A percentile compares a stretch with the other conserved stretches of the same genome.
phyloP scores from a whole-genome alignment of 2,329 filamentous ascomycete genomes.

The Orbilia blumenaviensis region DNA sequence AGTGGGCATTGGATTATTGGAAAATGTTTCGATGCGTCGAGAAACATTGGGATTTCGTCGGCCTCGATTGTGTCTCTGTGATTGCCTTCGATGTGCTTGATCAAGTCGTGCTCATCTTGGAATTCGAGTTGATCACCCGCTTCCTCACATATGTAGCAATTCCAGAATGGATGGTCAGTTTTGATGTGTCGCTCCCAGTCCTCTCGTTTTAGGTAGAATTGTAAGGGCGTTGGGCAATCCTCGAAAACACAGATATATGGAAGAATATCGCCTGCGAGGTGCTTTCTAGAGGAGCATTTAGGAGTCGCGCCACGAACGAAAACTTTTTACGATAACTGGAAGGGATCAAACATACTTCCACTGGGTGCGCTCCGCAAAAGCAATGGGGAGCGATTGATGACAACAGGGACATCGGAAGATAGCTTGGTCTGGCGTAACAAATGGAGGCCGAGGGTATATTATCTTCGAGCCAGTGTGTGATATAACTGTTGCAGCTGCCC shows the following conservation, averaged over 20 bases:
- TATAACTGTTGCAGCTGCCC: constrained; percentile 7
- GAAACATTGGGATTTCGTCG: not conserved
- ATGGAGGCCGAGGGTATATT: constrained; percentile 23
- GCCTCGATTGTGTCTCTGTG: not conserved
- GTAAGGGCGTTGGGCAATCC: not conserved
- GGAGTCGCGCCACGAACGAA: no score
- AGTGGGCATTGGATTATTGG: no score
- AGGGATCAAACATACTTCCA: no score
- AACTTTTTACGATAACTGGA: no score
- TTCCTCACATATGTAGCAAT: constrained; percentile 1
- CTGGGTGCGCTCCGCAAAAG: constrained; percentile 20
- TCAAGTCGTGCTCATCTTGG: not conserved
- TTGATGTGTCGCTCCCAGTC: constrained; percentile 19
- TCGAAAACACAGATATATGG: not conserved
- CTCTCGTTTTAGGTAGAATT: not conserved
- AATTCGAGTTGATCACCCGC: not conserved
- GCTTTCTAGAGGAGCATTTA: constrained; percentile 2
- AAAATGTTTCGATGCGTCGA: not conserved
- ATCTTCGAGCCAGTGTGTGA: constrained; percentile 8
- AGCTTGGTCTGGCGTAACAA: not conserved
- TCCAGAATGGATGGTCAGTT: not conserved
- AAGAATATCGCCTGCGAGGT: constrained; percentile 2
- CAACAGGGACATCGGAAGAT: constrained; percentile 40
- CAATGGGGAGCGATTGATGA: constrained; percentile 8
- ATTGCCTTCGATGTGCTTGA: not conserved